These are phyloP conservation scores for Penicillium egyptiacum DNA, from an alignment of 495 filamentous ascomycete genomes.

Conservation along the genomic window DNA sequence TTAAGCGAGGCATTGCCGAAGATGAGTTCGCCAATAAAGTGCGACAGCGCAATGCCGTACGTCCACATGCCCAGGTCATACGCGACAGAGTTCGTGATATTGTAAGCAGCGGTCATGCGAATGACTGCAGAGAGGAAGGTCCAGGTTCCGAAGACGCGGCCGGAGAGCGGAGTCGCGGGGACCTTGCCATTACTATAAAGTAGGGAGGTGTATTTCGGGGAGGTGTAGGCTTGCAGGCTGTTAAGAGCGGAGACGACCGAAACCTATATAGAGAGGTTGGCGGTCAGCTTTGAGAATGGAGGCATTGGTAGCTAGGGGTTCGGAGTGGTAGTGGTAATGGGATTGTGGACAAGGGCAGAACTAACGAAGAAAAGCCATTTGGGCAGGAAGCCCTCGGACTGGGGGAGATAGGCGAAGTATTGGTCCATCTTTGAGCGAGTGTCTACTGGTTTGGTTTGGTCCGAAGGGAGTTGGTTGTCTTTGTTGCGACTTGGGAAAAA, in stretches of 20 bases:
- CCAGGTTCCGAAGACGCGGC: constrained; percentile 89
- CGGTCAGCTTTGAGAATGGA: constrained; percentile 1
- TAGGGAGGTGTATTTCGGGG: constrained; percentile 68
- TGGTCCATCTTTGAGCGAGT: constrained; percentile 30
- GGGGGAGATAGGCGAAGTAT: constrained; percentile 48
- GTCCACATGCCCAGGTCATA: constrained; percentile 82
- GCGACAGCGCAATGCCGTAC: constrained; percentile 72
- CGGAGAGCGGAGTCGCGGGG: constrained; percentile 60
- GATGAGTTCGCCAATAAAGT: constrained; percentile 78
- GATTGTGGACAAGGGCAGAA: constrained; percentile 6
- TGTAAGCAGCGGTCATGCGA: constrained; percentile 81
- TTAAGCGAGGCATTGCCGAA: constrained; percentile 72
- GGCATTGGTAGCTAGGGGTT: not conserved
- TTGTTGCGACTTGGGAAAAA: constrained; percentile 1
- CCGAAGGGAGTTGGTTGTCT: not conserved
- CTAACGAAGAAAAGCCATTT: constrained; percentile 67
- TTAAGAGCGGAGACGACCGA: constrained; percentile 77
- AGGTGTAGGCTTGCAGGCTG: constrained; percentile 75
- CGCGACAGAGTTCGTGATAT: constrained; percentile 65
- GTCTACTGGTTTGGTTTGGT: not conserved
- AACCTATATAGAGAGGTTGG: constrained; percentile 48
- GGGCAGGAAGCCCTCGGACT: constrained; percentile 59
- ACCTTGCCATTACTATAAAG: constrained; percentile 64
- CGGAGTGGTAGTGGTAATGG: not conserved
- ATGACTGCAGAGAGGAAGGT: constrained; percentile 75